A percentile compares a stretch with the other conserved stretches of the same genome.
phyloP scores from a whole-genome alignment of 345 rosid genomes.

The Trapa bicornis region DNA sequence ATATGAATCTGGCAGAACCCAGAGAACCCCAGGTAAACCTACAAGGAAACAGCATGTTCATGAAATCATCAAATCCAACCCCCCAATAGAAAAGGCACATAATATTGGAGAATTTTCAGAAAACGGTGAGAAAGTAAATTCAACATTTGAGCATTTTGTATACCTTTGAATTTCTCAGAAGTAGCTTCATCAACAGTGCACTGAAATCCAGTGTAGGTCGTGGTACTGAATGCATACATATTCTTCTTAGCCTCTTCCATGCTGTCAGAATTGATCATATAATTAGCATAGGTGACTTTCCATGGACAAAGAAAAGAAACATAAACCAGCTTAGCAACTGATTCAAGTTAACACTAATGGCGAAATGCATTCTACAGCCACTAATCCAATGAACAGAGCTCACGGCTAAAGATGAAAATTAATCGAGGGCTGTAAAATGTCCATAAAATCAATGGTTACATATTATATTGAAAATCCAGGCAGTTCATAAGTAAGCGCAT shows the following conservation, averaged over 20 bases:
- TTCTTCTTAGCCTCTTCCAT: slow-evolving; percentile 97
- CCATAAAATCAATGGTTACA: too few species aligned
- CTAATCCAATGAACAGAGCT: too few species aligned
- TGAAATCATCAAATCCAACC: neutral
- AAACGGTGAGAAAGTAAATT: neutral
- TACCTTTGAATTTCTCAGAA: slow-evolving; percentile 87
- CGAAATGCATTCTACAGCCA: too few species aligned
- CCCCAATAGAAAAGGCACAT: too few species aligned
- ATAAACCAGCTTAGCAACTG: too few species aligned
- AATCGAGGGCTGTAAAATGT: too few species aligned
- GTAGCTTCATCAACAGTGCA: slow-evolving; percentile 78
- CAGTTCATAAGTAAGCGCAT: too few species aligned
- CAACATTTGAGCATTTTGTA: neutral
- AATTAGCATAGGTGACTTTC: neutral
- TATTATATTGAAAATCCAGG: too few species aligned
- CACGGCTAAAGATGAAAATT: too few species aligned
- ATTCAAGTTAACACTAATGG: too few species aligned
- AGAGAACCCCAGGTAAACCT: slow-evolving; percentile 97
- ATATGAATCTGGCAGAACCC: slow-evolving; percentile 95
- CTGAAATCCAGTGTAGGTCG: slow-evolving; percentile 90
- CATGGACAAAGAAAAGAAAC: neutral
- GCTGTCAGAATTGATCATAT: slow-evolving; percentile 20
- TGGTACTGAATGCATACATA: slow-evolving; percentile 90
- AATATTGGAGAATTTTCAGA: neutral
- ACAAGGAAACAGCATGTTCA: slow-evolving; percentile 8